Base-by-base conservation (phyloP, 2,329 filamentous ascomycete genomes). In the Didymellaceae sp. region DNA sequence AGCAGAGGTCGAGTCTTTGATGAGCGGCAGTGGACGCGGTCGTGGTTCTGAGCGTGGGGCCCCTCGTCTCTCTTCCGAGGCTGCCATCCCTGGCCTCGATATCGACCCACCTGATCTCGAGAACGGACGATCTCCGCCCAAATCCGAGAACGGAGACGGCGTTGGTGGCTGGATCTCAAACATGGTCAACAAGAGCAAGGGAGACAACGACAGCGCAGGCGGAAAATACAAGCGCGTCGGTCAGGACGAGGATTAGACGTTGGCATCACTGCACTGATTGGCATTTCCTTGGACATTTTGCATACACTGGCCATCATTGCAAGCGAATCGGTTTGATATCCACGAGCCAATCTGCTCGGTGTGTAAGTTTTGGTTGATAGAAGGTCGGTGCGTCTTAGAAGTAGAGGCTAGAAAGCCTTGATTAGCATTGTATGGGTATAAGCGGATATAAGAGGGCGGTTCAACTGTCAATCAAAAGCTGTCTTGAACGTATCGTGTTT, bases 1-100 rank as follows among this genome's bases (percentile, higher is more conserved):
- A 51, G 87, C 86, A 10, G 91, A 97, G 75, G 86, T 87, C 7
- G 90, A 89, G n/a, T 91, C 91, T 2, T 79, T 96, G 9, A 86
- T 96, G 73, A 84, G 86, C 34, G 82, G 82, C 30, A 55, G 61
- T 24, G 83, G 91, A 37, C 84, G 87, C 21, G 59, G 59, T 34
- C 49, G 43, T 43, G 39, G 37, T 6, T 48, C 45, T 8, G 49
- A 52, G 20, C 49, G 42, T 7, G 49, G 44, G 2, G 43, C 31
- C 6, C 67, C 72, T 45, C 84, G 82, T 10, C 76, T 87, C 1
- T 18, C 43, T 20, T 43, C 58, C 22, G 84, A 88, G 4, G 84
- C 79, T 57, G 85, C 86, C 6, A 91, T 96, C 52, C 91, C 91
- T 1, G 87, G 88, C 7, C 80, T 97, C 48, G 86, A 91, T 63